Conservation (phyloP, 257 asterid species). For the Hygrophila difformis region DNA sequence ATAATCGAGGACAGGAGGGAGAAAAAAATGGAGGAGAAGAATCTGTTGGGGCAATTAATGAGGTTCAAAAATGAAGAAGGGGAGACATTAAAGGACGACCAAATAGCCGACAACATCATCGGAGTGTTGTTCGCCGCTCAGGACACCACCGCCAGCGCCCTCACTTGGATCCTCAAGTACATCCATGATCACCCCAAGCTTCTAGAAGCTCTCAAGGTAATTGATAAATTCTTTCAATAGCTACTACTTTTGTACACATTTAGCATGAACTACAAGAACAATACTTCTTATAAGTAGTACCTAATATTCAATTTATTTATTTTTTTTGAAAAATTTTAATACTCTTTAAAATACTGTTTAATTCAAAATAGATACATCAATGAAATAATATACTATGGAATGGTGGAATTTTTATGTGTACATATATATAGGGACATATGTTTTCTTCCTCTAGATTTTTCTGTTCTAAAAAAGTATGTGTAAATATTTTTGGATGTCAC, state of each 20-base stretch:
- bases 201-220: slow-evolving; percentile 59
- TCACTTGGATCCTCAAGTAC: slow-evolving; percentile 88
- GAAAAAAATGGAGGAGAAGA: slow-evolving; percentile 31
- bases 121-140: slow-evolving; percentile 94
- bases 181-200: slow-evolving; percentile 51
- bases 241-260: no score
- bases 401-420: no score
- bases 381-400: no score
- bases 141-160: slow-evolving; percentile 80
- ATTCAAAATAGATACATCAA: no score
- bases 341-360: no score
- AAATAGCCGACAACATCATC: slow-evolving; percentile 71
- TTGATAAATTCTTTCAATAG: not conserved
- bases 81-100: slow-evolving; percentile 37
- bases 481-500: slow-evolving; percentile 1
- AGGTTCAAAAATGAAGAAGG: slow-evolving; percentile 44
- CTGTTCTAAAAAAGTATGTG: not conserved
- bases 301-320: no score
- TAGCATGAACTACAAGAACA: no score
- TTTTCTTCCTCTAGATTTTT: not conserved
- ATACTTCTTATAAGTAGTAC: no score
- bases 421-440: not conserved
- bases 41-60: slow-evolving; percentile 41
- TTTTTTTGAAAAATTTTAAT: no score
- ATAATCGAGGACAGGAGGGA: slow-evolving; percentile 52